Base-by-base conservation (phyloP, 2,329 filamentous ascomycete species). In the Cladosporium sp. region DNA sequence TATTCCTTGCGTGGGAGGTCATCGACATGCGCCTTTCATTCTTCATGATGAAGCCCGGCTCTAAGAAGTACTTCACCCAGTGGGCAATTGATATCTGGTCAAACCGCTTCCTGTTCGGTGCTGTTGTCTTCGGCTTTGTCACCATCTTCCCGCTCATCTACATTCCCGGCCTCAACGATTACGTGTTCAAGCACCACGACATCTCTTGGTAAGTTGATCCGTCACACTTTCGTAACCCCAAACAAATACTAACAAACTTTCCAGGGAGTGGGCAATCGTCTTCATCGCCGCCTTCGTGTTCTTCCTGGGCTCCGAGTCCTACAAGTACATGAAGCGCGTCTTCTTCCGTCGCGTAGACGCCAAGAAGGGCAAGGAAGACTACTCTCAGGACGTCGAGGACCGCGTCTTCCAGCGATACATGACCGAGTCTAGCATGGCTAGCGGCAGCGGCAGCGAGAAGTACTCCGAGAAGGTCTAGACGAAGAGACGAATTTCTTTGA, bases 1-100 rank as follows among this genome's bases (percentile, higher is more conserved):
- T 92, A 21, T 91, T 92, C 80, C 82, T 91, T 5, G 90, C 91
- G 0, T 93, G 90, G 90, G 89, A 93, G 76, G 89, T 91, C 84
- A 83, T 91, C 66, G 84, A 91, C 72, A 85, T 89, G 78, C 87
- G 90, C 25, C 86, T 88, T 51, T 89, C 86, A 8, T 91, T 93
- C 81, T 92, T 93, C 84, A 83, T 85, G 71, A 90, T 92, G 86
- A 85, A 90, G 72, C 87, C 89, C 0, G 80, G 81, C 18, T 85
- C 83, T 26, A 86, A 84, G 71, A 79, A 79, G 65, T 86, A 87
- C 73, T 82, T 89, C 65, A 88, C 86, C 0, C 86, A 90, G 71
- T 91, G 89, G 88, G 83, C 87, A 71, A 71, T 82, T 65, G 88
- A 90, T 70, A 82, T 91, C 58, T 91, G 88, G 88, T 80, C 85